These are phyloP conservation scores for Xylariaceae sp. DNA, from an alignment of 2,329 filamentous ascomycete species.

Conservation along the genomic window DNA sequence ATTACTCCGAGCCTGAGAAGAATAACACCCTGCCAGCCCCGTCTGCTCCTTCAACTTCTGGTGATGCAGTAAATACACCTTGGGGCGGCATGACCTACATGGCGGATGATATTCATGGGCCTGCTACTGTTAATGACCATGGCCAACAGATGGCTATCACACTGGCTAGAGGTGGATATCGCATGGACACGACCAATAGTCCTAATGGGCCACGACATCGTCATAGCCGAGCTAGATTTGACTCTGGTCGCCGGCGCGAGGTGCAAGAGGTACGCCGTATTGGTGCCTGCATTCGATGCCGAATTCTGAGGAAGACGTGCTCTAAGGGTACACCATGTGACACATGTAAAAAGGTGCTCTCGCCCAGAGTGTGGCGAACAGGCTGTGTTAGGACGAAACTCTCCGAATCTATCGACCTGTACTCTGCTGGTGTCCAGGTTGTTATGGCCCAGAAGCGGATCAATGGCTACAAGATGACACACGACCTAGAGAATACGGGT, in stretches of 20 bases:
- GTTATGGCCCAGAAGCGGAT: slow-evolving; percentile 58
- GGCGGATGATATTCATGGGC: slow-evolving; percentile 25
- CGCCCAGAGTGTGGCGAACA: slow-evolving; percentile 61
- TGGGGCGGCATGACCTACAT: slow-evolving; percentile 30
- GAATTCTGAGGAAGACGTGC: slow-evolving; percentile 63
- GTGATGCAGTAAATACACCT: slow-evolving; percentile 4
- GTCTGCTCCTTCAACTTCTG: slow-evolving; percentile 1
- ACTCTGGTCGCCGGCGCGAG: slow-evolving; percentile 54
- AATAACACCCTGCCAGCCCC: slow-evolving; percentile 4
- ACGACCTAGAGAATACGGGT: slow-evolving; percentile 45
- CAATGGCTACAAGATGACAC: slow-evolving; percentile 48
- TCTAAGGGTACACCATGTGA: slow-evolving; percentile 60
- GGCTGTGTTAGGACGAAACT: slow-evolving; percentile 60
- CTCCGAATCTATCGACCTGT: slow-evolving; percentile 58
- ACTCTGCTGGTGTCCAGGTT: slow-evolving; percentile 60
- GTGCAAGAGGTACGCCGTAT: slow-evolving; percentile 62
- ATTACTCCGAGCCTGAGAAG: slow-evolving; percentile 21
- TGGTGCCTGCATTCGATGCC: slow-evolving; percentile 62
- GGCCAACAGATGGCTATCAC: slow-evolving; percentile 22
- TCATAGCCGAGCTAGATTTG: slow-evolving; percentile 55
- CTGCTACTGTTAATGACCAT: slow-evolving; percentile 27
- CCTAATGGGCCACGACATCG: slow-evolving; percentile 44
- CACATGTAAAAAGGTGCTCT: slow-evolving; percentile 59
- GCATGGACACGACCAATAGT: slow-evolving; percentile 44
- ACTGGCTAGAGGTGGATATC: slow-evolving; percentile 44